phyloP scores from a whole-genome alignment of 2,329 filamentous ascomycete genomes.

The Keithomyces neogunnii region DNA sequence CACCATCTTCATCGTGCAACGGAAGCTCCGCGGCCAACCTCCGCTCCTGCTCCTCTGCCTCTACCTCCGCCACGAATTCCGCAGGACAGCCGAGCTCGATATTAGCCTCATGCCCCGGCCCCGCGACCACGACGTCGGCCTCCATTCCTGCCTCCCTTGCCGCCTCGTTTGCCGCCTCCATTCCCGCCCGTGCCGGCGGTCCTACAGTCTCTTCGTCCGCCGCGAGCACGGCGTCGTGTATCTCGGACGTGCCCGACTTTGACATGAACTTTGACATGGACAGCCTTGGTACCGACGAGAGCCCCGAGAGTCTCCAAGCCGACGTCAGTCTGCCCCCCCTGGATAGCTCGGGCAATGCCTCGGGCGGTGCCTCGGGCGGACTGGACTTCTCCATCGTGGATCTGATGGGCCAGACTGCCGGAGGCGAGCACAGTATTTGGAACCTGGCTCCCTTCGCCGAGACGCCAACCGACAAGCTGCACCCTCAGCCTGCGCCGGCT shows the following conservation, averaged over 20 bases:
- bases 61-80: constrained; percentile 13
- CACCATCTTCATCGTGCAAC: neutral
- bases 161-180: neutral
- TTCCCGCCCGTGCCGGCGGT: too few species aligned
- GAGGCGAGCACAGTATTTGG: constrained; percentile 16
- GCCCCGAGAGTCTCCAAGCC: constrained; percentile 21
- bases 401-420: constrained; percentile 17
- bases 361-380: constrained; percentile 9
- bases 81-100: constrained; percentile 1
- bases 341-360: neutral
- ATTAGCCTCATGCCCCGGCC: neutral
- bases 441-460: constrained; percentile 12
- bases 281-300: constrained; percentile 21
- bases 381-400: constrained; percentile 28
- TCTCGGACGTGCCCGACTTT: constrained; percentile 22
- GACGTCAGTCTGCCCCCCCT: neutral
- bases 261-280: constrained; percentile 29
- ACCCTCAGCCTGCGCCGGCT: constrained; percentile 20
- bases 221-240: constrained; percentile 8
- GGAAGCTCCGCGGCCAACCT: constrained; percentile 1
- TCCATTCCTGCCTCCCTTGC: neutral
- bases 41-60: neutral
- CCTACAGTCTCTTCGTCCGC: constrained; percentile 1
- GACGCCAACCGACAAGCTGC: constrained; percentile 19
- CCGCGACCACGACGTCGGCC: neutral